Conservation (phyloP, 352 stramenopile species). For the Pythium myriotylum region DNA sequence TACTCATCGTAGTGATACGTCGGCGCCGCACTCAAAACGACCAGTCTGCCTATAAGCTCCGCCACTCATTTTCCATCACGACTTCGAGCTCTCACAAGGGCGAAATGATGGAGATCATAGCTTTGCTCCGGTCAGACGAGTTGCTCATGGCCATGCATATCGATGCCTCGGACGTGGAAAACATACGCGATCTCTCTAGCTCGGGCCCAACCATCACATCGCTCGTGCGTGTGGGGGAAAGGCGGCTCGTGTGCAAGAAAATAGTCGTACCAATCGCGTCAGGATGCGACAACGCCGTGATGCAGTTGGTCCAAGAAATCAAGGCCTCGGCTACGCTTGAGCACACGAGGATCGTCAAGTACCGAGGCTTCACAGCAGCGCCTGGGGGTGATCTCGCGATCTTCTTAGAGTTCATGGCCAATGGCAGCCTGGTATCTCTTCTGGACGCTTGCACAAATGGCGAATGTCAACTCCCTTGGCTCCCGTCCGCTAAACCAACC, state of each 20-base stretch:
- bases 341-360: conserved; percentile 3
- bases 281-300: background rate
- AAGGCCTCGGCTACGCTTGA: background rate
- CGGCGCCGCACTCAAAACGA: background rate
- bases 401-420: conserved; percentile 2
- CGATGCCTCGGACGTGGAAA: background rate
- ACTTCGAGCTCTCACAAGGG: background rate
- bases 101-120: background rate
- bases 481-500: too few species aligned
- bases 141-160: background rate
- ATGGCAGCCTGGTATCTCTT: conserved; percentile 4
- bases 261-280: too few species aligned
- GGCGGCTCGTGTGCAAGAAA: background rate
- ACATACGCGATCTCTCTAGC: background rate
- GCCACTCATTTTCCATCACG: background rate
- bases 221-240: conserved; percentile 9
- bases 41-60: background rate
- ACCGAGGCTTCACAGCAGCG: background rate
- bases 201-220: background rate
- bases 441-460: too few species aligned
- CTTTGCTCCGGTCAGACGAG: background rate
- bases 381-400: background rate
- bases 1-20: too few species aligned
- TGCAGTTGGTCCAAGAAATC: background rate
- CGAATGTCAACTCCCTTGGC: too few species aligned